Percentiles rank a stretch among this genome's conserved stretches.
Conservation (phyloP, 768 basidiomycete genomes). For the Boletus sp. region DNA sequence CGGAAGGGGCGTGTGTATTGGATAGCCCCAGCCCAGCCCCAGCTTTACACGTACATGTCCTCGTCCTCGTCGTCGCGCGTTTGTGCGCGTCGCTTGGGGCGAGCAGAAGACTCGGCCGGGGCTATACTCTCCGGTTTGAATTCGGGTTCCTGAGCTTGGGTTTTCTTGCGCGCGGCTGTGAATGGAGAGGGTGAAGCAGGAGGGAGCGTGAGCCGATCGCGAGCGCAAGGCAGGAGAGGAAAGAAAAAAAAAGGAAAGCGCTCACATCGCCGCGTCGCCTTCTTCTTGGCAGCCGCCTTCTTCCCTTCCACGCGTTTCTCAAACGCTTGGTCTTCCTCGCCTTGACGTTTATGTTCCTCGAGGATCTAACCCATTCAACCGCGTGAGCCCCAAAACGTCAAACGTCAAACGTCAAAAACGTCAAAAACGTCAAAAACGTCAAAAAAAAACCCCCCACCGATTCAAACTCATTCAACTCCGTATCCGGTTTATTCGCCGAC, state of each 20-base stretch:
- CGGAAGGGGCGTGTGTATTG: background rate
- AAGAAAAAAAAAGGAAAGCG: background rate
- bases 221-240: background rate
- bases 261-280: conserved; percentile 53
- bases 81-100: conserved; percentile 7
- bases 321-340: conserved; percentile 87
- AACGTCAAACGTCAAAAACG: too few relatives aligned
- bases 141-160: conserved; percentile 16
- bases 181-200: background rate
- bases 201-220: background rate
- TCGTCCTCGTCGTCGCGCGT: conserved; percentile 15
- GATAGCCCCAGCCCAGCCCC: background rate
- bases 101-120: background rate
- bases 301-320: conserved; percentile 84
- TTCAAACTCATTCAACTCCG: conserved; percentile 94
- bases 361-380: conserved; percentile 55
- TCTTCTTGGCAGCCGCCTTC: conserved; percentile 74
- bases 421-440: too few relatives aligned
- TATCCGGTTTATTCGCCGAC: conserved; percentile 86
- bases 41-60: conserved; percentile 24
- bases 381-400: conserved; percentile 2
- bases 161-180: conserved; percentile 32
- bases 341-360: conserved; percentile 77
- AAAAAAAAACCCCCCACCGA: conserved; percentile 44
- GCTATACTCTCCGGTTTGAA: conserved; percentile 2